Evolutionary conservation across 2,329 filamentous ascomycete genomes (phyloP), one percentile per base, ranked within the genome.

Genomic region (Plenodomus tracheiphilus): DNA sequence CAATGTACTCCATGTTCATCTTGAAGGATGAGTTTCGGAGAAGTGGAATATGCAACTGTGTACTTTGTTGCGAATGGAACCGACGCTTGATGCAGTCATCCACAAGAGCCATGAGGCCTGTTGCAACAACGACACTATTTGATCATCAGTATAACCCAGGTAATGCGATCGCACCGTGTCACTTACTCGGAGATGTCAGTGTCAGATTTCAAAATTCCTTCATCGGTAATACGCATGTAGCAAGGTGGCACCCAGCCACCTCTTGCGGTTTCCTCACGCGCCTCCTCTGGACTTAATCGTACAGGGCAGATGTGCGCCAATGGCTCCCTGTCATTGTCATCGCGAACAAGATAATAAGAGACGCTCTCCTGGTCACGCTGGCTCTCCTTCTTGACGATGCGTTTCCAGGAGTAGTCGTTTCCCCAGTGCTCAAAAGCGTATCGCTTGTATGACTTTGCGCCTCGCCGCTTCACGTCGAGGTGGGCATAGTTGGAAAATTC

Each of bases 401-500:
- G 85, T 71, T 85, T 89, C 94, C 94, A 97, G 43, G 83, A 78
- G 73, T 97, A 97, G 46, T 79, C 81, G 61, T 87, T 82, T 20
- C 90, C 91, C 94, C 94, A 97, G 79, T 96, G 96, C 67, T 93
- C 88, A 64, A 96, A 97, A 46, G 91, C 89, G 71, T 97, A 97
- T 53, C 85, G 83, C 74, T 91, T 93, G 54, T 80, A 80, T 38
- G 80, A 77, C 59, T 84, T 85, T 42, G 81, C 77, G 6, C 87
- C 87, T 19, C 83, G 80, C 36, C 89, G 84, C 59, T 83, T 85
- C 42, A 99, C 76, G 57, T 96, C 89, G 35, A 97, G 85, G 62
- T 94, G 91, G 2, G 93, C 93, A 70, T 99, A 99, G 76, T 97
- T 99, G 58, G 91, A 95, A 70, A 97, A 99, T 70, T 97, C 93